Base-by-base conservation (phyloP, 1,139 yeast genomes). In the Torulaspora globosa region DNA sequence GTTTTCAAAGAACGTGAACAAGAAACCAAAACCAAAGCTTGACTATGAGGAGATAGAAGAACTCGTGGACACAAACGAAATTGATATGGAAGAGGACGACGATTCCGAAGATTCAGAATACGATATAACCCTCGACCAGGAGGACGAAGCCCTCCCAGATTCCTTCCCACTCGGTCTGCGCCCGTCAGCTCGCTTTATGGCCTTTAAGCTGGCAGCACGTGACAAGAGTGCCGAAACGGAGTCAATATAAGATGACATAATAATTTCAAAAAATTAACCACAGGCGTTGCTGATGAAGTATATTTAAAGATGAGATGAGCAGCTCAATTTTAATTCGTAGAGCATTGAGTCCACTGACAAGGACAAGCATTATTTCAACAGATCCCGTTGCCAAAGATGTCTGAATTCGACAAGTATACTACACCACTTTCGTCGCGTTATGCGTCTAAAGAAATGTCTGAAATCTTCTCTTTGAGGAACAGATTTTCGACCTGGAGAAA, bases 401-500 rank as follows among this genome's bases (percentile, higher is more conserved):
- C 77, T 21, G 70, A 71, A 53, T 68, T 71, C 72, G 95, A 86
- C 67, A 77, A 79, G 55, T 92, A 92, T 71, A 70, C 89, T 46
- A 90, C 97, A 24, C 98, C 98, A 39, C 74, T 92, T 57, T 88
- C 97, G 48, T 85, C 97, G 48, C 84, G 98, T 73, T 92, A 92
- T 74, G 98, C 98, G 46, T 87, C 96, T 56, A 90, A 85, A 66
- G 98, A 92, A 73, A 92, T 92, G 98, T 84, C 96, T 53, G 75
- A 78, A 60, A 76, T 92, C 65, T 92, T 92, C 76, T 90, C 97
- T 41, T 72, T 85, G 65, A 82, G 96, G 72, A 90, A 86, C 73
- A 80, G 99, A 67, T 92, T 85, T 70, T 85, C 96, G 44, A 92
- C 98, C 42, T 92, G 99, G 99, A 84, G 99, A 77, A 87, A 87